Base-by-base conservation (phyloP, 139 green algal genomes). In the Chlorella sorokiniana region DNA sequence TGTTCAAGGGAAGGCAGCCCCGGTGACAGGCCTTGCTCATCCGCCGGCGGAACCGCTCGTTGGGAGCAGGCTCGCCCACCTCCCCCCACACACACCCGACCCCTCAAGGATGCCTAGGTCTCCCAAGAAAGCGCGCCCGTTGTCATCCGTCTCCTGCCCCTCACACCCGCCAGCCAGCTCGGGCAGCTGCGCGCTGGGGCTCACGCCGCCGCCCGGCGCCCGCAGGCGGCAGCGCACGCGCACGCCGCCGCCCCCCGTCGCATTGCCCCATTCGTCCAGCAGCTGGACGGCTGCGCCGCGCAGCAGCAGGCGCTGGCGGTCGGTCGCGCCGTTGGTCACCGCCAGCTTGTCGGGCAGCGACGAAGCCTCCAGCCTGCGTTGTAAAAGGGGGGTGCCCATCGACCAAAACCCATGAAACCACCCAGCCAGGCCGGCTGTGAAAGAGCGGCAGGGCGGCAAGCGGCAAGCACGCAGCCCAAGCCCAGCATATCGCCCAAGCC, bases 201-300 rank as follows among this genome's bases (percentile, higher is more conserved):
- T 29, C 52, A 20, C 42, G 18, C 35, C 69, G 20, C 25, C 44
- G 6, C 22, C 76, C 4, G 37, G 29, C 51, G 59, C 48, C n/a
- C 78, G 62, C 79, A 93, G 78, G n/a, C 69, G 69, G 77, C 84
- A 87, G 10, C 81, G 81, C 37, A 93, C 81, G 9, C 45, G 27
- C 29, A 94, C 71, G 8, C 86, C 89, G 10, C 63, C 61, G 16
- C 41, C 59, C 3, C 22, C 44, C 3, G 83, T 81, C 0, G 83
- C 79, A 48, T 95, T 95, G 76, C 81, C 88, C 45, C 83, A 72
- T 16, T 27, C 71, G 72, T 95, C 91, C 25, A 48, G 59, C 70
- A 95, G 84, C 84, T 95, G 91, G 22, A 78, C 91, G 5, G 83
- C 87, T 1, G 64, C 68, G 8, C 70, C 74, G 51, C 77, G 56